Percentiles rank a stretch among this genome's conserved stretches.
phyloP scores from a whole-genome alignment of 352 stramenopile genomes.

The Blastocystis sp. region DNA sequence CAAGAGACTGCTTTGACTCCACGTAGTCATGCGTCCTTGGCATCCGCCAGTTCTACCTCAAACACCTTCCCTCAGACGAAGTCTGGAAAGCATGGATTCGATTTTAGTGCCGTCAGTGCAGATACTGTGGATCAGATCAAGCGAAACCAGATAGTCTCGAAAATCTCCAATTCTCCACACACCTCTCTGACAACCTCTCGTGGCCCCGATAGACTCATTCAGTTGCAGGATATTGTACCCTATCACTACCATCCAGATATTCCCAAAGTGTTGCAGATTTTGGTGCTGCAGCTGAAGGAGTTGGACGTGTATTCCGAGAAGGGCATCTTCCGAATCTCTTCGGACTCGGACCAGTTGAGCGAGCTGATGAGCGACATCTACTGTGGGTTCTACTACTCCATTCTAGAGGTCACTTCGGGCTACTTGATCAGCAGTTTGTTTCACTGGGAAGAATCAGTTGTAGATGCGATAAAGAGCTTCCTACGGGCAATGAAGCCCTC shows the following conservation, averaged over 20 bases:
- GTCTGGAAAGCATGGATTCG: background rate
- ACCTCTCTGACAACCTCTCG: background rate
- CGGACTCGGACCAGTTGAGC: background rate
- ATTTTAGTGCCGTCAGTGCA: background rate
- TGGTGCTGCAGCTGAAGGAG: background rate
- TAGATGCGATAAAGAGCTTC: constrained; percentile 13
- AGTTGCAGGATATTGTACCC: background rate
- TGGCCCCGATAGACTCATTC: background rate
- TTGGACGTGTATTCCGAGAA: background rate
- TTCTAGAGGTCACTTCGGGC: background rate
- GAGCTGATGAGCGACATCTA: background rate
- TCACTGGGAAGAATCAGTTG: background rate
- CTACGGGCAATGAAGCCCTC: background rate
- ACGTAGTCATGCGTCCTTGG: background rate
- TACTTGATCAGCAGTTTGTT: background rate
- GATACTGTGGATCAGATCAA: background rate
- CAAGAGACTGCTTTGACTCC: background rate
- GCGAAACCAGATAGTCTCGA: background rate
- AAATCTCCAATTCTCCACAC: background rate
- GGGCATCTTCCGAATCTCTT: constrained; percentile 20
- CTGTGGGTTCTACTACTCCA: background rate
- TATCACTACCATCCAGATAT: background rate
- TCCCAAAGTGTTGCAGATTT: background rate
- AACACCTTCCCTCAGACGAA: background rate
- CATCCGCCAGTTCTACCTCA: background rate